A percentile compares a stretch with the other conserved stretches of the same genome.
Evolutionary conservation across 108 stramenopile species (phyloP).

Genomic region (Skeletonema marinoi): DNA sequence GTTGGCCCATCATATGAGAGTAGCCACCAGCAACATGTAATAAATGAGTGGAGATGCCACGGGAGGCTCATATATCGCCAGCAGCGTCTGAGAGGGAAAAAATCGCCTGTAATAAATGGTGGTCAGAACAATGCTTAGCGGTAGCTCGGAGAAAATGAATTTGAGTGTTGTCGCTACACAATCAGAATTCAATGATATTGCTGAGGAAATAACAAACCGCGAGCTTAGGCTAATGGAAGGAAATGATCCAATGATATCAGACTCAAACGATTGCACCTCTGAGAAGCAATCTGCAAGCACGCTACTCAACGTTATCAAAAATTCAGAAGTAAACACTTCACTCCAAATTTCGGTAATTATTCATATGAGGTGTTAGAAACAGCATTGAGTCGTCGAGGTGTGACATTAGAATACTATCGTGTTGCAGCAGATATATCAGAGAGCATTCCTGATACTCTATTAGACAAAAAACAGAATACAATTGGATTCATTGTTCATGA

Average conservation of each 20-base stretch:
- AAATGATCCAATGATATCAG: too few species aligned
- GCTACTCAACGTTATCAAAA: constrained; percentile 23
- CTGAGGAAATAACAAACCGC: constrained; percentile 27
- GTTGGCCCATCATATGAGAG: background rate
- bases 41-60: constrained; percentile 11
- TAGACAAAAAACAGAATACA: background rate
- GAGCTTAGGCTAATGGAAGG: constrained; percentile 28
- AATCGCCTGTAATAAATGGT: background rate
- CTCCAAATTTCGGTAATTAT: constrained; percentile 44
- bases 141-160: background rate
- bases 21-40: background rate
- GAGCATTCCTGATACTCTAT: background rate
- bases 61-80: constrained; percentile 1
- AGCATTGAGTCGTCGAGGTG: constrained; percentile 37
- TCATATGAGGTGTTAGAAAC: constrained; percentile 34
- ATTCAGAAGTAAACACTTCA: constrained; percentile 35
- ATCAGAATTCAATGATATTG: constrained; percentile 44
- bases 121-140: background rate
- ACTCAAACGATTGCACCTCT: background rate
- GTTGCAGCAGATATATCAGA: background rate
- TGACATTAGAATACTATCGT: constrained; percentile 32
- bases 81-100: background rate
- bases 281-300: constrained; percentile 3
- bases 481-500: constrained; percentile 48
- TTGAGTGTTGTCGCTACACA: constrained; percentile 23